These are phyloP conservation scores for Phialophora chinensis DNA, from an alignment of 2,329 filamentous ascomycete genomes.

Conservation along the genomic window DNA sequence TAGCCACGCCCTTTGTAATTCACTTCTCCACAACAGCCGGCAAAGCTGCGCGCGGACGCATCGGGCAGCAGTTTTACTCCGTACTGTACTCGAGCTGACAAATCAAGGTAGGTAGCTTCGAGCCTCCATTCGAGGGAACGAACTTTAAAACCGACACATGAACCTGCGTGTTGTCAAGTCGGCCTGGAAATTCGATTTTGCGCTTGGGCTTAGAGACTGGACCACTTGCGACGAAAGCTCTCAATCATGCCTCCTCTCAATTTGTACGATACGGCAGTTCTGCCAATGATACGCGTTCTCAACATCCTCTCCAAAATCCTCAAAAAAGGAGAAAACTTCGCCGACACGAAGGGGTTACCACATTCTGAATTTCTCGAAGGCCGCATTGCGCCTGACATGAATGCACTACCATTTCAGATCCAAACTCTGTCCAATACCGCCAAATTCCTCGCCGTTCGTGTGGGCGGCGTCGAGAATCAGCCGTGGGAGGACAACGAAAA, in stretches of 20 bases:
- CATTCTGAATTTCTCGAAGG: constrained; percentile 48
- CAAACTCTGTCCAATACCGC: constrained; percentile 51
- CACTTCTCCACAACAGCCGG: not conserved
- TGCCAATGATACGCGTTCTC: constrained; percentile 52
- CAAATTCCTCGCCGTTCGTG: constrained; percentile 49
- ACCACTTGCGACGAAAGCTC: not conserved
- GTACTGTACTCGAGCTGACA: not conserved
- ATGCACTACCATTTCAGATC: constrained; percentile 57
- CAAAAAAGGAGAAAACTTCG: constrained; percentile 51
- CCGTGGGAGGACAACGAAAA: constrained; percentile 52
- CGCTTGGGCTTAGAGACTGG: not conserved
- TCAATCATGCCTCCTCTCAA: constrained; percentile 21
- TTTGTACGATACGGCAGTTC: constrained; percentile 48
- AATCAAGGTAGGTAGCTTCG: not conserved
- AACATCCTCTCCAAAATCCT: constrained; percentile 53
- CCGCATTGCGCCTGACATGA: constrained; percentile 58
- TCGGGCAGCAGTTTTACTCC: not conserved
- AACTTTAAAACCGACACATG: not conserved
- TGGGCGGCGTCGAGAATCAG: constrained; percentile 46
- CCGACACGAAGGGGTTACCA: constrained; percentile 47
- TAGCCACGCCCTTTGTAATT: not conserved
- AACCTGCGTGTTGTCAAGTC: not conserved
- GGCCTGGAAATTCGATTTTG: not conserved
- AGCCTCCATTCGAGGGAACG: not conserved
- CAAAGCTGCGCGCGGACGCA: not conserved